Evolutionary conservation across 2,329 filamentous ascomycete species (phyloP), one percentile per base, ranked within the genome.

Genomic region (Xylariaceae sp.): DNA sequence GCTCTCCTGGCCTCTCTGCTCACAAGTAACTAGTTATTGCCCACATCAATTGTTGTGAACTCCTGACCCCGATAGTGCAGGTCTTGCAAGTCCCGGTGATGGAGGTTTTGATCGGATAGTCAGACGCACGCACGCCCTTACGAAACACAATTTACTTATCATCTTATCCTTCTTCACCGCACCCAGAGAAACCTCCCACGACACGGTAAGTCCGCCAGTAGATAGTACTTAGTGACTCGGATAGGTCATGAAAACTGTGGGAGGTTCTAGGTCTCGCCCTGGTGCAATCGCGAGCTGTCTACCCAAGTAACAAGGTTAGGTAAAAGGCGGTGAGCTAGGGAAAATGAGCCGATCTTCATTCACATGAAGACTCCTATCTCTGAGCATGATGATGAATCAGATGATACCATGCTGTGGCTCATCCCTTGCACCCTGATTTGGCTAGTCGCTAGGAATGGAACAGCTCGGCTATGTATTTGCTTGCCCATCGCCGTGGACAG

Each of bases 41-140:
- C 39, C 50, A 34, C 32, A 27, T 30, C 32, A 31, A 50, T 41
- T 58, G 47, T 32, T 54, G 51, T 44, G 55, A 32, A 41, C 37
- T 2, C 37, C 29, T 8, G 37, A 29, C 3, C 37, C 29, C 11
- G 37, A 29, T 51, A 45, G 26, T 30, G 41, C 32, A 45, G 9
- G 27, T 26, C 29, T 31, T 46, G 29, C n/a, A 19, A 8, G 8
- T 35, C 34, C 6, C 12, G 19, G 19, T 1, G 19, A 19, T 19
- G 19, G 19, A 19, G 19, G 19, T 19, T 19, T 19, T 19, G 19
- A 19, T 50, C 41, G 32, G 30, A 27, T n/a, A 46, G 37, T 51
- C 31, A 32, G 31, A 30, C 45, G 40, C 34, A 45, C 34, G 31
- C 48, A 53, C 29, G 44, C 31, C 31, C 44, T 35, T 34, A 32